Evolutionary conservation across 148 eudicot species (phyloP).

Genomic region (Polygonum aviculare): DNA sequence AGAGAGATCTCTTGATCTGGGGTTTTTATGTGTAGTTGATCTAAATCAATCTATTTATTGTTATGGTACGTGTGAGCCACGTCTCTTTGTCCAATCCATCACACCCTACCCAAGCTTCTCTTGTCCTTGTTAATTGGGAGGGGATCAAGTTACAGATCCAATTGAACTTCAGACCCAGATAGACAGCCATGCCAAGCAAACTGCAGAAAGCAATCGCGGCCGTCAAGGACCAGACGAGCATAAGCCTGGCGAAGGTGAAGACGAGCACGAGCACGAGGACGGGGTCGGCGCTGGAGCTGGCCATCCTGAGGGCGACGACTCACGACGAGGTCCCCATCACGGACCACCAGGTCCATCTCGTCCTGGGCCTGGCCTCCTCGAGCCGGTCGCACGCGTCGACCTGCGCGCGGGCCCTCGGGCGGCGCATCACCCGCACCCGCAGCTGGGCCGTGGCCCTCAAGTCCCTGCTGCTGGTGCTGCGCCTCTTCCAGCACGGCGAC

Average conservation of each 20-base stretch:
- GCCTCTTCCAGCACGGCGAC: slow-evolving; percentile 85
- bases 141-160: too few species aligned
- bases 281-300: slow-evolving; percentile 41
- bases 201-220: slow-evolving; percentile 68
- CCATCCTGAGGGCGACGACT: slow-evolving; percentile 69
- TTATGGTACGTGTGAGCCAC: too few species aligned
- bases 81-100: too few species aligned
- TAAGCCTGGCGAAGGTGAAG: slow-evolving; percentile 65
- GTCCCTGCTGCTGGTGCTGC: slow-evolving; percentile 56
- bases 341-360: slow-evolving; percentile 36
- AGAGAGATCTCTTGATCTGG: too few species aligned
- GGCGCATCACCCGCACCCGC: slow-evolving; percentile 65
- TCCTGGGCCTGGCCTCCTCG: slow-evolving; percentile 48
- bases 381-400: slow-evolving; percentile 44
- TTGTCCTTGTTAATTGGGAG: too few species aligned
- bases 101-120: too few species aligned
- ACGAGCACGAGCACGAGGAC: slow-evolving; percentile 18
- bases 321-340: slow-evolving; percentile 59
- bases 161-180: too few species aligned
- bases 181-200: slow-evolving; percentile 53
- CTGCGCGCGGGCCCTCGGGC: slow-evolving; percentile 72
- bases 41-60: too few species aligned
- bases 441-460: slow-evolving; percentile 82
- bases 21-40: too few species aligned
- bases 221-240: slow-evolving; percentile 89